phyloP scores from a whole-genome alignment of 2,329 filamentous ascomycete species.

The Scedosporium apiospermum region DNA sequence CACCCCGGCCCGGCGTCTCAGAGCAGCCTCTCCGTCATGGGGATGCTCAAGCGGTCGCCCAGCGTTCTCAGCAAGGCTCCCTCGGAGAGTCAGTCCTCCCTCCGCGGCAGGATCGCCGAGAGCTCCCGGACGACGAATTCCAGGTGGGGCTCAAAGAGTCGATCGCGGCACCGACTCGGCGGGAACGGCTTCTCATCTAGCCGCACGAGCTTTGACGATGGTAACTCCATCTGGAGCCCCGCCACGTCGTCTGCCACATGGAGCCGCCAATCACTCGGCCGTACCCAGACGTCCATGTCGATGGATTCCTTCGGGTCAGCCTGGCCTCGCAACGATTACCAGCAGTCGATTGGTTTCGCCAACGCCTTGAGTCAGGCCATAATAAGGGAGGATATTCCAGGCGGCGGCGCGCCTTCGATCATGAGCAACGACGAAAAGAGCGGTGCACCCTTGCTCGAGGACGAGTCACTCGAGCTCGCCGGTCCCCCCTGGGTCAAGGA shows the following conservation, averaged over 20 bases:
- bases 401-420: constrained; percentile 30
- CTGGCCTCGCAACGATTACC: constrained; percentile 70
- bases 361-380: constrained; percentile 95
- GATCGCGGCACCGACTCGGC: constrained; percentile 62
- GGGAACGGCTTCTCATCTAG: constrained; percentile 82
- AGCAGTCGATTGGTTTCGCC: constrained; percentile 94
- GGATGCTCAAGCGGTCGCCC: constrained; percentile 73
- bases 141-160: constrained; percentile 77
- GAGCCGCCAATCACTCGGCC: constrained; percentile 88
- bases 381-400: constrained; percentile 64
- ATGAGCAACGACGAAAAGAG: constrained; percentile 52
- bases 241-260: constrained; percentile 78
- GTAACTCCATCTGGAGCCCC: constrained; percentile 84
- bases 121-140: constrained; percentile 41
- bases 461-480: constrained; percentile 82
- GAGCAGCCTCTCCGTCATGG: constrained; percentile 63
- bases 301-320: constrained; percentile 81
- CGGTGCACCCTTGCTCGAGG: constrained; percentile 65
- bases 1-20: constrained; percentile 31
- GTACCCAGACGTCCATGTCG: constrained; percentile 84
- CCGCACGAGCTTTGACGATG: constrained; percentile 87
- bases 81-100: constrained; percentile 65
- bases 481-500: constrained; percentile 99
- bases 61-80: constrained; percentile 90
- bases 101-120: constrained; percentile 63